Evolutionary conservation across 768 basidiomycete genomes (phyloP).

Genomic region (Serendipita vermifera): DNA sequence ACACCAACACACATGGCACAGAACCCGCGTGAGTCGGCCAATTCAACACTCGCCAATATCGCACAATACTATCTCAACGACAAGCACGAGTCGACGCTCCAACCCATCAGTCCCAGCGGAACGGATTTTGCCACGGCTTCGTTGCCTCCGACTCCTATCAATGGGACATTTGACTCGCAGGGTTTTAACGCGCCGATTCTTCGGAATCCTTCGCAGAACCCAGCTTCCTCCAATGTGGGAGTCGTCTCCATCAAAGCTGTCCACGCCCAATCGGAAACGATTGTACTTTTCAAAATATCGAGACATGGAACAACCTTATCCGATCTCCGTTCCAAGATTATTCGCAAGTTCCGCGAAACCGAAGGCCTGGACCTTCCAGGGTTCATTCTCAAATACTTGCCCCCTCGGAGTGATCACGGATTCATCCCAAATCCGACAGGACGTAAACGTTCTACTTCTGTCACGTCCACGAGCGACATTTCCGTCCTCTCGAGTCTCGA

Average conservation of each 20-base stretch:
- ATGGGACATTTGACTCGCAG: not conserved
- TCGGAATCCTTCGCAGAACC: not conserved
- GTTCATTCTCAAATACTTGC: not conserved
- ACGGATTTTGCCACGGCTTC: not conserved
- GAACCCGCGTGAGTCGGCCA: not conserved
- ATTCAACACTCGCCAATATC: constrained; percentile 3
- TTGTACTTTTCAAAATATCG: constrained; percentile 4
- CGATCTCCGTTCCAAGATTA: constrained; percentile 4
- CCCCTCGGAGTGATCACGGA: not conserved
- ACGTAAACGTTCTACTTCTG: not conserved
- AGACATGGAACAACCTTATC: not conserved
- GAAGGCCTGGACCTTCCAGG: not conserved
- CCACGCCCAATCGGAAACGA: constrained; percentile 4
- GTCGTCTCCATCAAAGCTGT: constrained; percentile 1
- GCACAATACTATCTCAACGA: not conserved
- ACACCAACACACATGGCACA: not conserved
- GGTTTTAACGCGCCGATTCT: not conserved
- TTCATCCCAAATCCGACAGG: not conserved
- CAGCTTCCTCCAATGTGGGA: too few relatives aligned
- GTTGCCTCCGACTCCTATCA: constrained; percentile 1
- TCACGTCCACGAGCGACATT: not conserved
- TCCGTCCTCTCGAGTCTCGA: not conserved
- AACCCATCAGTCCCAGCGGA: not conserved
- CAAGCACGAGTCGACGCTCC: not conserved
- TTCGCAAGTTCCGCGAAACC: not conserved